Evolutionary conservation across 768 basidiomycete genomes (phyloP).

Genomic region (Trametes maxima): DNA sequence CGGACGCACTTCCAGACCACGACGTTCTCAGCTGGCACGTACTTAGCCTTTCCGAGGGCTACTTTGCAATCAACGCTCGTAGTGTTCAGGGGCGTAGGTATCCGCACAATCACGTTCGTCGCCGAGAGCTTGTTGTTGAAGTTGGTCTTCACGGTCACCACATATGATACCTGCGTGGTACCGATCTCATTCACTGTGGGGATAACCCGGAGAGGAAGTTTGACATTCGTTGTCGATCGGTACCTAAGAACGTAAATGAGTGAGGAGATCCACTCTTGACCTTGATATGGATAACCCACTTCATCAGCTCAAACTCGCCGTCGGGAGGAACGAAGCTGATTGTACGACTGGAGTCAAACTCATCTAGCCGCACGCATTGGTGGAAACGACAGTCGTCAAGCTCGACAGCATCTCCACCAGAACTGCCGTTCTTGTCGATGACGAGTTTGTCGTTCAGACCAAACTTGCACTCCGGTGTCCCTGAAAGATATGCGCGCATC

Average conservation of each 20-base stretch:
- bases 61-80: slow-evolving; percentile 92
- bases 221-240: slow-evolving; percentile 94
- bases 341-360: slow-evolving; percentile 91
- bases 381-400: slow-evolving; percentile 99
- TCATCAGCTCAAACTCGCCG: slow-evolving; percentile 98
- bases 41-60: slow-evolving; percentile 93
- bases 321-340: slow-evolving; percentile 99
- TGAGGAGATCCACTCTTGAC: slow-evolving; percentile 6
- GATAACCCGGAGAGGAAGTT: slow-evolving; percentile 87
- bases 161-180: slow-evolving; percentile 89
- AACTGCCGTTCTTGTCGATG: slow-evolving; percentile 77
- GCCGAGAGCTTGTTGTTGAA: slow-evolving; percentile 93
- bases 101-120: slow-evolving; percentile 87
- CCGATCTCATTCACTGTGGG: slow-evolving; percentile 93
- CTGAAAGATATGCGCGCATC: slow-evolving; percentile 96
- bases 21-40: slow-evolving; percentile 93
- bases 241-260: slow-evolving; percentile 59
- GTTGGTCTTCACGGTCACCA: slow-evolving; percentile 82
- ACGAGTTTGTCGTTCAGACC: slow-evolving; percentile 98
- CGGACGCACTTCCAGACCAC: slow-evolving; percentile 94
- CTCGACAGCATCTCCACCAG: slow-evolving; percentile 79
- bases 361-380: slow-evolving; percentile 93
- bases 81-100: slow-evolving; percentile 96
- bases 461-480: slow-evolving; percentile 98
- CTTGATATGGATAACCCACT: slow-evolving; percentile 48